Conservation (phyloP, 2,329 filamentous ascomycete species). For the Zalaria obscura region DNA sequence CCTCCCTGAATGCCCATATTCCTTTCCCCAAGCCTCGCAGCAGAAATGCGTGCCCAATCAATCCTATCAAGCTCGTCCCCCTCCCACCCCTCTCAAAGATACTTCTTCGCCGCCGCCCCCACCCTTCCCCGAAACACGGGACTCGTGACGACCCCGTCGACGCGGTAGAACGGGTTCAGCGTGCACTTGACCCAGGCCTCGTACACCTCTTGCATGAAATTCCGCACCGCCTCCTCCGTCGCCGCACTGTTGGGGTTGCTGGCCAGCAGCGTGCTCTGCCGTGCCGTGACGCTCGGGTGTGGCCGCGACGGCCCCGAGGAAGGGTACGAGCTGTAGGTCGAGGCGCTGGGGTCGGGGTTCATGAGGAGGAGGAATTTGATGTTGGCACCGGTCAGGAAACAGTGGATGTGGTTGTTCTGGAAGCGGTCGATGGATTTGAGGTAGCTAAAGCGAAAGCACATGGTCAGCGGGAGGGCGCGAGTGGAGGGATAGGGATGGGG, state of each 20-base stretch:
- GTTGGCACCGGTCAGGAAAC: slow-evolving; percentile 85
- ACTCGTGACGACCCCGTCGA: slow-evolving; percentile 74
- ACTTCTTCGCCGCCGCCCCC: slow-evolving; percentile 81
- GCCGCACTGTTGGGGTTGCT: slow-evolving; percentile 72
- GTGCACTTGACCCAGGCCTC: slow-evolving; percentile 93
- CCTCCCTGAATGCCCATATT: too few species aligned
- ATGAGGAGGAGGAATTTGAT: slow-evolving; percentile 91
- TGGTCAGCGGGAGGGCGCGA: too few species aligned
- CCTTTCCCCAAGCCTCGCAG: too few species aligned
- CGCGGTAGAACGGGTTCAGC: slow-evolving; percentile 91
- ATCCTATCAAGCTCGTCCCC: too few species aligned
- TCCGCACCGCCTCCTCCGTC: slow-evolving; percentile 88
- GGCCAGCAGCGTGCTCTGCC: slow-evolving; percentile 20
- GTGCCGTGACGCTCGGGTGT: slow-evolving; percentile 9
- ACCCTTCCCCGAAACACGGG: slow-evolving; percentile 75
- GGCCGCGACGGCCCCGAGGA: slow-evolving; percentile 13
- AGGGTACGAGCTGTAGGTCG: slow-evolving; percentile 18
- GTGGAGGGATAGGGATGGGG: too few species aligned
- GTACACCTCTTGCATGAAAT: slow-evolving; percentile 91
- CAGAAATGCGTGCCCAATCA: too few species aligned
- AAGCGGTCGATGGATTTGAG: slow-evolving; percentile 95
- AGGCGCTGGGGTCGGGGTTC: slow-evolving; percentile 45
- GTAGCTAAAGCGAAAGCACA: slow-evolving; percentile 45
- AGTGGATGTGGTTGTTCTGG: slow-evolving; percentile 88
- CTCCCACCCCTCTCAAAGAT: slow-evolving; percentile 41